Conservation (phyloP, 306 rosid genomes). For the Vigna unguiculata region DNA sequence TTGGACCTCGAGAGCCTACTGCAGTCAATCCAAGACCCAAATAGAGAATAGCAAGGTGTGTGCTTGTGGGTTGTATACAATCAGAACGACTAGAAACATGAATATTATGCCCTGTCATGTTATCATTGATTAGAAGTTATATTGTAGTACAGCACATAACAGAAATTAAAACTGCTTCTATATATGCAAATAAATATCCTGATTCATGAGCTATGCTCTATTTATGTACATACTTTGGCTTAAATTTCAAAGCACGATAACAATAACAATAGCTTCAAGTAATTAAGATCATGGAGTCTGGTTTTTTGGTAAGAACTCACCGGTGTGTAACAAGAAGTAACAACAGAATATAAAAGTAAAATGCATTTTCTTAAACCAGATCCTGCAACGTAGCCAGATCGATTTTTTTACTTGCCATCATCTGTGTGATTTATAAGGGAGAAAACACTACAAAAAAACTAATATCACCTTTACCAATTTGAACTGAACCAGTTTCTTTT, state of each 20-base stretch:
- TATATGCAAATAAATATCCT: background rate
- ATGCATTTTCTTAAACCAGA: background rate
- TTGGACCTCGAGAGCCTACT: slow-evolving; percentile 63
- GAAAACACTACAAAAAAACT: too few relatives aligned
- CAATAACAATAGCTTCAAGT: background rate
- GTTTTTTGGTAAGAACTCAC: background rate
- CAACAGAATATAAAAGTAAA: background rate
- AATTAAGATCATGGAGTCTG: background rate
- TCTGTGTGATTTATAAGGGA: background rate
- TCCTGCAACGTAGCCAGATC: background rate
- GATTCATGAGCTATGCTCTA: background rate
- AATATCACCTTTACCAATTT: too few relatives aligned
- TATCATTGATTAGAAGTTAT: slow-evolving; percentile 25
- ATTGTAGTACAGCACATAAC: background rate
- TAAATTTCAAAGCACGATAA: background rate
- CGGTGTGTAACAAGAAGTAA: background rate
- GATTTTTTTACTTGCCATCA: background rate
- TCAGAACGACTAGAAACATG: slow-evolving; percentile 43
- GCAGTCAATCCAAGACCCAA: slow-evolving; percentile 56
- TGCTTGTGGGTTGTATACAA: slow-evolving; percentile 49
- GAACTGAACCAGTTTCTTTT: too few relatives aligned
- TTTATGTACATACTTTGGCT: background rate
- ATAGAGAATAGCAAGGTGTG: slow-evolving; percentile 54
- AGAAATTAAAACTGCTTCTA: background rate
- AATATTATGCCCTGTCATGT: slow-evolving; percentile 60